Evolutionary conservation across 176 grass and related monocot species (phyloP), one percentile per base, ranked within the genome.

Genomic region (Raddia guianensis): DNA sequence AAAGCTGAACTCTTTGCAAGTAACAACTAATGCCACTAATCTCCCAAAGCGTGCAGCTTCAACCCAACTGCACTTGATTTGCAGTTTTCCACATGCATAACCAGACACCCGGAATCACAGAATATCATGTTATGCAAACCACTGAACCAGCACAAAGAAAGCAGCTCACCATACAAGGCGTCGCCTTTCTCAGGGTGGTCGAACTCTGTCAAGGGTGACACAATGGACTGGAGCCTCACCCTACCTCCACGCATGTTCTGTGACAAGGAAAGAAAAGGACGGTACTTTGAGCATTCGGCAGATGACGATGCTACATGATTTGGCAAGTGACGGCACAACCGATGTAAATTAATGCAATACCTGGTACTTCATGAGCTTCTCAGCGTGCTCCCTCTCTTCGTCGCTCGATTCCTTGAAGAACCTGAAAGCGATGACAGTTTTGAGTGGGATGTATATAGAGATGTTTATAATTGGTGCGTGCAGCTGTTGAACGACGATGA

Each of bases 151-250:
- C 27, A 27, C 27, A 50, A 71, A 34, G 40, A 51, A 67, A 80
- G 40, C 8, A 81, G 82, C 86, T 89, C 14, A 95, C 95, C 92
- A 3, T 98, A 86, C 70, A 95, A 50, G 21, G 95, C 95, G 49
- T 98, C 95, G 5, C 95, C 95, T 91, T 98, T 98, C 76, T 98
- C 92, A 13, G 90, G 72, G 84, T 98, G 92, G 86, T 98, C 90
- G 60, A 95, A 98, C 37, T 98, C 95, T 0, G 86, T 91, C 10
- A 92, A 50, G 0, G 91, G 91, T 1, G 73, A 80, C 8, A 90
- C 81, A 6, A 90, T 90, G 0, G 85, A 84, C 12, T 73, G 88
- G 62, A 90, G 83, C 66, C 75, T 78, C n/a, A 89, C 82, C 80
- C 72, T 88, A 14, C 90, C 90, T 76, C 90, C 90, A 34, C 86